Evolutionary conservation across 1,139 yeast species (phyloP).

Genomic region (Geotrichum restrictum): DNA sequence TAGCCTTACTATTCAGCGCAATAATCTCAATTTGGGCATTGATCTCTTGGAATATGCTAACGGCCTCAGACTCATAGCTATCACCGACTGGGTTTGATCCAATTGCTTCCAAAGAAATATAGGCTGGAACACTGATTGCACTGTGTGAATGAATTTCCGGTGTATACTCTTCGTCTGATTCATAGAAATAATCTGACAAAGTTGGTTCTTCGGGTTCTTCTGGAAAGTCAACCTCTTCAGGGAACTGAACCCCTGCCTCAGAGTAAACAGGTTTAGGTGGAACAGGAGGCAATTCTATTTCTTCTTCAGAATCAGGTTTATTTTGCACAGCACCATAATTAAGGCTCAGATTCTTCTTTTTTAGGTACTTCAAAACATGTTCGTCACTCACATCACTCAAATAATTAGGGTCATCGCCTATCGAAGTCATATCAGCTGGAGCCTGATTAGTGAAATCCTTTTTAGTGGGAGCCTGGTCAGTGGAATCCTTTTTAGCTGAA

Average conservation of each 20-base stretch:
- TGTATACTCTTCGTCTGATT: constrained; percentile 11
- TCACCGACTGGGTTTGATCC: constrained; percentile 5
- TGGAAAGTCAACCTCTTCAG: constrained; percentile 3
- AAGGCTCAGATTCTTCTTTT: no score
- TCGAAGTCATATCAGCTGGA: constrained; percentile 1
- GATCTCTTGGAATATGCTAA: constrained; percentile 22
- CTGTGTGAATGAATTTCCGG: constrained; percentile 3
- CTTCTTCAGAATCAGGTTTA: constrained; percentile 12
- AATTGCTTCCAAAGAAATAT: constrained; percentile 15
- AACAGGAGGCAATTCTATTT: constrained; percentile 8
- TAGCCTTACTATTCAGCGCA: constrained; percentile 10
- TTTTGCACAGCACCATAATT: background rate
- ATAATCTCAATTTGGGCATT: constrained; percentile 25
- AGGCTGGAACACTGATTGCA: constrained; percentile 10
- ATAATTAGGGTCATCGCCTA: background rate
- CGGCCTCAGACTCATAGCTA: constrained; percentile 17
- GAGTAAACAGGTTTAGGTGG: background rate
- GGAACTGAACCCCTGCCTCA: constrained; percentile 10
- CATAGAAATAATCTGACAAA: constrained; percentile 17
- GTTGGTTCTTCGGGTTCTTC: constrained; percentile 12
- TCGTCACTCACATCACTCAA: no score
- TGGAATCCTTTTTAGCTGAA: background rate
- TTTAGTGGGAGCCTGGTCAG: background rate
- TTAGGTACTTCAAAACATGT: no score
- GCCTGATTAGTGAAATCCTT: background rate